Base-by-base conservation (phyloP, 192 early-diverging fungal species). In the Chytriomyces hyalinus region DNA sequence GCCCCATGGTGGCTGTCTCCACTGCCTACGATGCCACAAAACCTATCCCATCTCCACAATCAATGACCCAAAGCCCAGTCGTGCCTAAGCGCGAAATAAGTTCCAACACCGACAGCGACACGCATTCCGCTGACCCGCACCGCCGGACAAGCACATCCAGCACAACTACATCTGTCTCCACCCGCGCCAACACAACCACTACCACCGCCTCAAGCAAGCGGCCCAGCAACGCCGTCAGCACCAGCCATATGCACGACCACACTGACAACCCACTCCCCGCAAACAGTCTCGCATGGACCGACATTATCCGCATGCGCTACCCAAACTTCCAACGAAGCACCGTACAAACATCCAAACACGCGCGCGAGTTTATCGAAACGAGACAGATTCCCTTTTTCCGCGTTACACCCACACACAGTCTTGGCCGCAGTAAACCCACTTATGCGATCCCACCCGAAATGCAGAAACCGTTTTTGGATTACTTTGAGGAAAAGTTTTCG, bases 401-500 rank as follows among this genome's bases (percentile, higher is more conserved):
- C 53, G 53, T 57, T 20, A 57, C 53, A 20, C 53, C 53, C 53
- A 57, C 53, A 3, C 53, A 57, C 53, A 57, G 53, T 20, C 53
- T 57, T 13, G 53, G 69, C 13, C 26, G 26, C 7, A 57, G 24
- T 51, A 71, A 71, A 26, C 69, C 69, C 22, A 49, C 69, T 7
- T 71, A 49, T 53, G 28, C 49, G 2, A 20, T 71, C 15, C 69
- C 69, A 4, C 20, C 17, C 5, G 9, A 51, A 43, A 49, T 49
- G 17, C 51, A 71, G 6, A 24, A 51, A 26, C 49, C 50, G 50
- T 71, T 71, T 71, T 26, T 71, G 51, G 69, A 71, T 44, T 71
- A 57, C 50, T 44, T 71, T 20, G 69, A 71, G 17, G 49, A 20
- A 9, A 43, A 17, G 47, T 71, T 71, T 53, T 50, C n/a, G 17